These are phyloP conservation scores for Rhodotorula paludigena DNA, from an alignment of 768 basidiomycete species.

Conservation along the genomic window DNA sequence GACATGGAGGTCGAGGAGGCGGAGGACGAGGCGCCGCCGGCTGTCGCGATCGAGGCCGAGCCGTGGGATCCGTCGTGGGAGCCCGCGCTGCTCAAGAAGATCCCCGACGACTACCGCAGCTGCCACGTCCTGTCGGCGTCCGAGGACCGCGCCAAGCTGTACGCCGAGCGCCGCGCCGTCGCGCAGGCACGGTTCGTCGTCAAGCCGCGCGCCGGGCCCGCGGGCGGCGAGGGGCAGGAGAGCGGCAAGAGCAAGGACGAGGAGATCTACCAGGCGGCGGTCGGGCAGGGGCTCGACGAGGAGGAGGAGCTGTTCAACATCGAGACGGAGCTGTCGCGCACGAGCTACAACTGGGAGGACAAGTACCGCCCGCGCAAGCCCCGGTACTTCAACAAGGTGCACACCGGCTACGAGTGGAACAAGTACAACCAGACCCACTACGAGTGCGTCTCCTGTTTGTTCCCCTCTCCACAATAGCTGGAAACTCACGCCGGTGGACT, in stretches of 20 bases:
- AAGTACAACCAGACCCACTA: constrained; percentile 99
- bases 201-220: constrained; percentile 51
- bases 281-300: constrained; percentile 86
- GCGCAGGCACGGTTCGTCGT: constrained; percentile 83
- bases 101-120: constrained; percentile 65
- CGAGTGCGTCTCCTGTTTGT: constrained; percentile 67
- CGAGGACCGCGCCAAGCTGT: constrained; percentile 65
- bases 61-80: constrained; percentile 25
- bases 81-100: constrained; percentile 42
- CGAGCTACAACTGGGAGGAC: constrained; percentile 97
- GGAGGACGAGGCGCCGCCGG: constrained; percentile 75
- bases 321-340: constrained; percentile 77
- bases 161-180: constrained; percentile 71
- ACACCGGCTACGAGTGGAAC: constrained; percentile 99
- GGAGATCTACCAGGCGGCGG: constrained; percentile 55
- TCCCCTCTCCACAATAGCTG: neutral
- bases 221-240: constrained; percentile 44
- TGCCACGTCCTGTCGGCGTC: constrained; percentile 61
- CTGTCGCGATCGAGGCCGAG: constrained; percentile 69
- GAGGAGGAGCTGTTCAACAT: constrained; percentile 88
- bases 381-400: constrained; percentile 96
- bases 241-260: constrained; percentile 41
- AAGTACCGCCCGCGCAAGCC: constrained; percentile 96
- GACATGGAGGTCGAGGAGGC: constrained; percentile 55
- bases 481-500: neutral